A percentile compares a stretch with the other conserved stretches of the same genome.
phyloP scores from a whole-genome alignment of 306 rosid species.

The Quercus cerris region DNA sequence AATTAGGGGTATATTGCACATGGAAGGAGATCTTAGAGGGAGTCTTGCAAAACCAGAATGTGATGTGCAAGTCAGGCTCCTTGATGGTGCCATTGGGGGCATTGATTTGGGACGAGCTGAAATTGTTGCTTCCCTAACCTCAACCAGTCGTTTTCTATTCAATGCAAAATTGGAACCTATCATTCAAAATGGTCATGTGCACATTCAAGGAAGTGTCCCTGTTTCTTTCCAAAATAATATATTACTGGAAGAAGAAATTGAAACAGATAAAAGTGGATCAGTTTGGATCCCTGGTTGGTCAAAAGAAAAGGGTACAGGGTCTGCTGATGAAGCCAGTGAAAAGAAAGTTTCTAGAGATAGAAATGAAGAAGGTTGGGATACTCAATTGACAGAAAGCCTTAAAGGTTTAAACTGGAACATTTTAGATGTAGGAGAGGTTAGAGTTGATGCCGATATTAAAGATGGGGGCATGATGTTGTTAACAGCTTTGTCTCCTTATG shows the following conservation, averaged over 20 bases:
- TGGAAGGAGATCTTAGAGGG: constrained; percentile 99
- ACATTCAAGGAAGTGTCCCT: constrained; percentile 87
- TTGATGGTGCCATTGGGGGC: constrained; percentile 90
- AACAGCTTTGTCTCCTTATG: constrained; percentile 86
- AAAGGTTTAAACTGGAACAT: constrained; percentile 77
- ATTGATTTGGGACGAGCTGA: constrained; percentile 89
- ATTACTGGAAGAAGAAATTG: constrained; percentile 51
- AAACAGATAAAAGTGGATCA: constrained; percentile 46
- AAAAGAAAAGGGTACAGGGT: constrained; percentile 52
- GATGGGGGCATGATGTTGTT: constrained; percentile 98
- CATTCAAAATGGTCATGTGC: constrained; percentile 82
- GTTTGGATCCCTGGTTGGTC: constrained; percentile 67
- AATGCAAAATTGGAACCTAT: constrained; percentile 90
- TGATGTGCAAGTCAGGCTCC: constrained; percentile 94
- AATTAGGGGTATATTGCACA: constrained; percentile 82
- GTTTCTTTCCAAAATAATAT: constrained; percentile 60
- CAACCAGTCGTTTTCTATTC: constrained; percentile 80
- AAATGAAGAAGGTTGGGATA: constrained; percentile 76
- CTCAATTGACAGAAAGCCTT: constrained; percentile 75
- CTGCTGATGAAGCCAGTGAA: constrained; percentile 42
- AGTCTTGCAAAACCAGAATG: constrained; percentile 89
- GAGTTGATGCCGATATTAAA: constrained; percentile 82
- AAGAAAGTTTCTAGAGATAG: constrained; percentile 58
- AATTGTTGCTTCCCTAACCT: constrained; percentile 86
- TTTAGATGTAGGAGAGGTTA: constrained; percentile 83